phyloP scores from a whole-genome alignment of 129 eudicot species.

The Tagetes erecta region DNA sequence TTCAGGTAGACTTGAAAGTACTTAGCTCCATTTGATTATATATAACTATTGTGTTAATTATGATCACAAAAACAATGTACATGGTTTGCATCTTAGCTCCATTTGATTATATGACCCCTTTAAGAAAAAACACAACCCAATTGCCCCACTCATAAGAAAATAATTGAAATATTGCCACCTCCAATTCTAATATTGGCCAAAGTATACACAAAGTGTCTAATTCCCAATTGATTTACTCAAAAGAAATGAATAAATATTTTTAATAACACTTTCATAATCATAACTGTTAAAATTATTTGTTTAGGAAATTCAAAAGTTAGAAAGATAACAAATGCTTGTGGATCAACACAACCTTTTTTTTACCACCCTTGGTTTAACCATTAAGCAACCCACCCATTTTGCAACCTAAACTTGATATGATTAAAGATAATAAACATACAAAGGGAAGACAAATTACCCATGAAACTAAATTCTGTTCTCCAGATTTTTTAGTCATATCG shows the following conservation, averaged over 20 bases:
- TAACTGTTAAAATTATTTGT: not conserved
- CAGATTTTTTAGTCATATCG: conserved; percentile 52
- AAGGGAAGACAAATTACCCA: conserved; percentile 59
- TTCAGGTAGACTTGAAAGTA: not conserved
- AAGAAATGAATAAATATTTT: conserved; percentile 1
- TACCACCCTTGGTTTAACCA: not conserved
- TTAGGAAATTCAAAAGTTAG: not conserved
- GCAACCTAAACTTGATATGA: not conserved
- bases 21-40: not conserved
- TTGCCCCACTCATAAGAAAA: not conserved
- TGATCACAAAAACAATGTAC: conserved; percentile 8
- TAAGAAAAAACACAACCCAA: not conserved
- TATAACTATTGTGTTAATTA: not conserved
- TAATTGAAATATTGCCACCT: not conserved
- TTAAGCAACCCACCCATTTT: not conserved
- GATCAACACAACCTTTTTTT: not conserved
- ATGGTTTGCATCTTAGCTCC: not conserved
- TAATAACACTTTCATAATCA: not conserved
- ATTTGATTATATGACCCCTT: not conserved
- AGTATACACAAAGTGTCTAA: not conserved
- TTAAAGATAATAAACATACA: not conserved
- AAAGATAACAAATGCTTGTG: not conserved
- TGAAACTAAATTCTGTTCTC: conserved; percentile 70
- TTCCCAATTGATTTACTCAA: not conserved
- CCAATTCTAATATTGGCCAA: not conserved